These are phyloP conservation scores for Pyrenophora graminea DNA, from an alignment of 2,329 filamentous ascomycete genomes.

Conservation along the genomic window DNA sequence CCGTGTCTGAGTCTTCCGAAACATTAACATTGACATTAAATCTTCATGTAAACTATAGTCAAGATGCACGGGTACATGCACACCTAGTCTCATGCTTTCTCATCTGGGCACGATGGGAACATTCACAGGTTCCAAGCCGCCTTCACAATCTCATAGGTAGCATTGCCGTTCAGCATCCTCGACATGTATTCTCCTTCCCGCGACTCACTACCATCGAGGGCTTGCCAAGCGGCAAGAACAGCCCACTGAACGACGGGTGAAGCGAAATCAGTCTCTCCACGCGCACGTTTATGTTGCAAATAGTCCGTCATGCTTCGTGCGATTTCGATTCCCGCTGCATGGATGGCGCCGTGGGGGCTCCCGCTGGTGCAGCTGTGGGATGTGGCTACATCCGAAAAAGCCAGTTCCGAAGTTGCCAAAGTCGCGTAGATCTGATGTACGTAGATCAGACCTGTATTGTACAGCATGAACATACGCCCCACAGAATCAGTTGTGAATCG, in stretches of 20 bases:
- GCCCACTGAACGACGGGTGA: slow-evolving; percentile 31
- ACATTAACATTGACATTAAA: too few species aligned
- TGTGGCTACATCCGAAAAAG: neutral
- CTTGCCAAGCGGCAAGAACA: slow-evolving; percentile 22
- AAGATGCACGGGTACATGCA: too few species aligned
- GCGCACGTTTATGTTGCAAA: slow-evolving; percentile 11
- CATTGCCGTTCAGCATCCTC: slow-evolving; percentile 3
- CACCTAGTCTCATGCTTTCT: too few species aligned
- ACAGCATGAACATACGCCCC: slow-evolving; percentile 32
- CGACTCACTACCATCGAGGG: slow-evolving; percentile 20
- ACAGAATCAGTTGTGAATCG: slow-evolving; percentile 8
- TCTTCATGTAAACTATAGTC: too few species aligned
- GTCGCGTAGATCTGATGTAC: slow-evolving; percentile 28
- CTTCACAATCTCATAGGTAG: slow-evolving; percentile 1
- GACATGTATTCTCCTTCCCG: slow-evolving; percentile 19
- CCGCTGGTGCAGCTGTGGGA: neutral
- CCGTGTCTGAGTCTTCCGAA: too few species aligned
- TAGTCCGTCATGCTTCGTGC: slow-evolving; percentile 29
- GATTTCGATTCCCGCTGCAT: slow-evolving; percentile 22
- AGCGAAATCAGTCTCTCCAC: slow-evolving; percentile 5
- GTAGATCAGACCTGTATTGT: slow-evolving; percentile 35
- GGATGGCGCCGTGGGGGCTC: slow-evolving; percentile 6
- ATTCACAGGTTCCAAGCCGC: slow-evolving; percentile 7
- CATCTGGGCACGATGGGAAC: neutral
- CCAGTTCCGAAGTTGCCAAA: neutral